phyloP scores from a whole-genome alignment of 129 eudicot genomes.

The Dittrichia graveolens region DNA sequence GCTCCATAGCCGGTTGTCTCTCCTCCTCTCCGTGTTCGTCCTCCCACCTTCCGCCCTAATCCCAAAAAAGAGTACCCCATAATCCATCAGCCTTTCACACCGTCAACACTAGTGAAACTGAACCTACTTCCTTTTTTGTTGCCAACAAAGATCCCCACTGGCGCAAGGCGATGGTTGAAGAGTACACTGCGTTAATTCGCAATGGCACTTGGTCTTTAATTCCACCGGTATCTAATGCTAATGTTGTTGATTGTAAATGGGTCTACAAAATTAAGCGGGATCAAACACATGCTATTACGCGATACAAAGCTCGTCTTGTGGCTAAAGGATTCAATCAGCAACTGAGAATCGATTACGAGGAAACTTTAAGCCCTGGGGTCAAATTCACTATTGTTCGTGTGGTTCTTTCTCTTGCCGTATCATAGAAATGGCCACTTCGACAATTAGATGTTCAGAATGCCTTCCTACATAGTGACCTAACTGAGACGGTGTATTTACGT shows the following conservation, averaged over 20 bases:
- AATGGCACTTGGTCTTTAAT: too few species aligned
- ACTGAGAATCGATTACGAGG: not conserved
- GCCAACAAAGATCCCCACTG: constrained; percentile 1
- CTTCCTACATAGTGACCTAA: too few species aligned
- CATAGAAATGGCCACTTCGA: too few species aligned
- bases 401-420: too few species aligned
- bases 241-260: too few species aligned
- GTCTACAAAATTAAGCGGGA: not conserved
- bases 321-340: too few species aligned
- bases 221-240: too few species aligned
- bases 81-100: not conserved
- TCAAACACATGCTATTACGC: not conserved
- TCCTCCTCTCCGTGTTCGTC: not conserved
- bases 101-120: not conserved
- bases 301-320: too few species aligned
- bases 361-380: not conserved
- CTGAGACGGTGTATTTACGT: not conserved
- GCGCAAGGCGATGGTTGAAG: not conserved
- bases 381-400: too few species aligned
- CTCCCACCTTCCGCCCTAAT: not conserved
- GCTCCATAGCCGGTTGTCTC: not conserved
- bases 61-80: not conserved
- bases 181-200: too few species aligned
- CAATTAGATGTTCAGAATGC: too few species aligned
- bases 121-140: not conserved